These are phyloP conservation scores for Hanseniaspora pseudoguilliermondii DNA, from an alignment of 805 yeast genomes.

Conservation along the genomic window DNA sequence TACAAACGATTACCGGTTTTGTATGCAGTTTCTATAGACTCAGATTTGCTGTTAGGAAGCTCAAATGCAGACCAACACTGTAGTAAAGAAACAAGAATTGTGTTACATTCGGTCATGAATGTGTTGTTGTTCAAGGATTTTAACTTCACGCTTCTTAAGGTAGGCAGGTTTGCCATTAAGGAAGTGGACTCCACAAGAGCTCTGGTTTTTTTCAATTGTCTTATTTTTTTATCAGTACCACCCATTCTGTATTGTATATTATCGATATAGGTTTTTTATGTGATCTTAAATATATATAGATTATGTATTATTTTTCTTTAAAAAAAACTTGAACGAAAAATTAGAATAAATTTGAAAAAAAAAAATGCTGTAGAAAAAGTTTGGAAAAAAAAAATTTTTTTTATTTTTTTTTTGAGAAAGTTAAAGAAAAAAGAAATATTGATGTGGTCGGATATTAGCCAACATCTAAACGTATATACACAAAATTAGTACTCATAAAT, in stretches of 20 bases:
- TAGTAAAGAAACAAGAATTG: constrained; percentile 69
- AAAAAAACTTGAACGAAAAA: neutral
- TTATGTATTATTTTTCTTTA: neutral
- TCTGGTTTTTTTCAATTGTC: neutral
- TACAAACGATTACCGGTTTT: constrained; percentile 6
- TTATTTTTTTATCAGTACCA: constrained; percentile 3
- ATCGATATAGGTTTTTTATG: neutral
- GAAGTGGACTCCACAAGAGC: constrained; percentile 2
- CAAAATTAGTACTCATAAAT: constrained; percentile 25
- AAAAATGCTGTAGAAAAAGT: neutral
- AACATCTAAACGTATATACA: neutral
- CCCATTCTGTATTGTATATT: neutral
- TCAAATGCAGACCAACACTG: constrained; percentile 70
- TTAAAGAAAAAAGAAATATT: neutral
- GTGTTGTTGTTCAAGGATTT: constrained; percentile 47
- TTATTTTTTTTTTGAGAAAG: neutral
- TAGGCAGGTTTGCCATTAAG: constrained; percentile 44
- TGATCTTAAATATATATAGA: neutral
- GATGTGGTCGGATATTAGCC: neutral
- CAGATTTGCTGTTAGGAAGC: constrained; percentile 68
- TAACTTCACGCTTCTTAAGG: constrained; percentile 59
- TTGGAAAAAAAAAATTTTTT: neutral
- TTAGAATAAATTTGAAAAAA: neutral
- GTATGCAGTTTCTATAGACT: constrained; percentile 6
- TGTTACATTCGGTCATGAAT: constrained; percentile 61